A percentile compares a stretch with the other conserved stretches of the same genome.
These are phyloP conservation scores for Zea mays DNA, from an alignment of 176 grass and related monocot species.

Conservation along the genomic window Zm-B73-REFERENCE-NAM-5.0 NC_050104.1:63237001-63237500, in stretches of 20 bases:
- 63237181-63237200: slow-evolving; percentile 73
- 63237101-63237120: slow-evolving; percentile 27
- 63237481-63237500: slow-evolving; percentile 48
- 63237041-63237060: slow-evolving; percentile 64
- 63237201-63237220: slow-evolving; percentile 66
- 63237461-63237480: slow-evolving; percentile 91
- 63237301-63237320: too few relatives aligned
- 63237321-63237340: slow-evolving; percentile 57
- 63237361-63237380: slow-evolving; percentile 82
- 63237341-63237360: slow-evolving; percentile 84
- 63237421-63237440: slow-evolving; percentile 87
- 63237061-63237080: slow-evolving; percentile 50
- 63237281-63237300: not conserved
- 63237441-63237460: slow-evolving; percentile 80
- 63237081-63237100: slow-evolving; percentile 31
- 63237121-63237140: slow-evolving; percentile 65
- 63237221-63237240: slow-evolving; percentile 59
- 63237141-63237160: slow-evolving; percentile 70
- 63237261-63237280: slow-evolving; percentile 41
- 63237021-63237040: slow-evolving; percentile 70
- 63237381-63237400: slow-evolving; percentile 73
- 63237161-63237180: slow-evolving; percentile 72
- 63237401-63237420: slow-evolving; percentile 83
- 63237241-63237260: slow-evolving; percentile 88
- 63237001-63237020: slow-evolving; percentile 89